A percentile compares a stretch with the other conserved stretches of the same genome.
Conservation (phyloP, 306 rosid genomes). For the Trifolium fragiferum region DNA sequence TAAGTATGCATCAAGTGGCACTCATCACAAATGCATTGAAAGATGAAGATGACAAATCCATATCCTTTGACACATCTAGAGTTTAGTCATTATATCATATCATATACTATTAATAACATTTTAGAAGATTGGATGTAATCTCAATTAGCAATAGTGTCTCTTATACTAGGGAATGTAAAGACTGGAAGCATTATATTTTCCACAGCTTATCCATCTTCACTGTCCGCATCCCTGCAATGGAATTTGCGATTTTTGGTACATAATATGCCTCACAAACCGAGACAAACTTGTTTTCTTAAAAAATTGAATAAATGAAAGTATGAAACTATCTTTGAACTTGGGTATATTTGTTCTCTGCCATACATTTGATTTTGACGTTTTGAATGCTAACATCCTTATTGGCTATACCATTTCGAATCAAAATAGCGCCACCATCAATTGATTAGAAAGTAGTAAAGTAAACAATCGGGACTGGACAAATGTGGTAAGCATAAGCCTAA, state of each 20-base stretch:
- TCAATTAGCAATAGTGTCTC: neutral
- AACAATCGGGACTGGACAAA: neutral
- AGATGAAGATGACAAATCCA: constrained; percentile 66
- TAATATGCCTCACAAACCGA: constrained; percentile 6
- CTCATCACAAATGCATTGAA: constrained; percentile 51
- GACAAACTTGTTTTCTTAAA: constrained; percentile 4
- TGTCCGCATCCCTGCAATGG: neutral
- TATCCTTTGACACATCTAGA: constrained; percentile 42
- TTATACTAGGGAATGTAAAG: neutral
- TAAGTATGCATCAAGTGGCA: constrained; percentile 58
- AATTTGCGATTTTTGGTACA: neutral
- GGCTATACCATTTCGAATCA: neutral
- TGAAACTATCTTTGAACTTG: neutral
- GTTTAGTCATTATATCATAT: neutral
- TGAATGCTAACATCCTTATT: neutral
- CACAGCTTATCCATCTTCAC: neutral
- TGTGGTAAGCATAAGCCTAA: neutral
- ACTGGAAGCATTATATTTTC: neutral
- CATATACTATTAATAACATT: neutral
- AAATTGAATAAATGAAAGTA: neutral
- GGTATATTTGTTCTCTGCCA: neutral
- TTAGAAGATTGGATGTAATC: neutral
- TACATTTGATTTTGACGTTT: neutral
- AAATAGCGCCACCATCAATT: neutral
- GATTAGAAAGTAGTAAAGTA: neutral